Evolutionary conservation across 2,329 filamentous ascomycete genomes (phyloP), one percentile per base, ranked within the genome.

Genomic region (Nemania sp.): DNA sequence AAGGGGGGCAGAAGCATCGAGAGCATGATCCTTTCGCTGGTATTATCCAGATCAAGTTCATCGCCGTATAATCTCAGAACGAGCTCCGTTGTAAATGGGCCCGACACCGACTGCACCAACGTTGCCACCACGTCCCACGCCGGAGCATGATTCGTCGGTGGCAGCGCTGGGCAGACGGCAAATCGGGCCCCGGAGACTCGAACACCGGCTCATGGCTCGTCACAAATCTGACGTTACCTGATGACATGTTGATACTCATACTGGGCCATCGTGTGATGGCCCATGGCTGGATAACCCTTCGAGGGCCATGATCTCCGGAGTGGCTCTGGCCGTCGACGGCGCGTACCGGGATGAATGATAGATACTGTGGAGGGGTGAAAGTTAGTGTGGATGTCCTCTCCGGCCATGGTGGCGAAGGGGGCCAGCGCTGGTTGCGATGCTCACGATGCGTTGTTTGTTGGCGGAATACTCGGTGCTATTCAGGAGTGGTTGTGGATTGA

Each of bases 11-110:
- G 66, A 72, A 75, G 75, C 77, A 33, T 61, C 44, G 77, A 81
- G 82, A 82, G 90, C 90, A 96, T 95, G 91, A 94, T 96, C 88
- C 91, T 96, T 94, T 91, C 91, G 91, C 91, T 91, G 89, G 90
- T 90, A 94, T 94, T 93, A 93, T 92, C 90, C 89, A 90, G 89
- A 92, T 93, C 90, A 93, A 93, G 89, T 93, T 91, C 54, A 77
- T 80, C 79, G 87, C 90, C 89, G 90, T 94, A 88, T 94, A 85
- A 86, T 94, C 89, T 93, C 87, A 90, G 83, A 69, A 66, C 68
- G 63, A 66, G 64, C 61, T 66, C 65, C 54, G 62, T 64, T 41
- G n/a, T 51, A 22, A 31, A 41, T 15, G 48, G 52, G 20, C 60
- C 54, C 42, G n/a, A 44, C 31, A 17, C 44, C 17, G 36, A 22